These are phyloP conservation scores for Haberlea rhodopensis DNA, from an alignment of 257 asterid genomes.

Conservation along the genomic window DNA sequence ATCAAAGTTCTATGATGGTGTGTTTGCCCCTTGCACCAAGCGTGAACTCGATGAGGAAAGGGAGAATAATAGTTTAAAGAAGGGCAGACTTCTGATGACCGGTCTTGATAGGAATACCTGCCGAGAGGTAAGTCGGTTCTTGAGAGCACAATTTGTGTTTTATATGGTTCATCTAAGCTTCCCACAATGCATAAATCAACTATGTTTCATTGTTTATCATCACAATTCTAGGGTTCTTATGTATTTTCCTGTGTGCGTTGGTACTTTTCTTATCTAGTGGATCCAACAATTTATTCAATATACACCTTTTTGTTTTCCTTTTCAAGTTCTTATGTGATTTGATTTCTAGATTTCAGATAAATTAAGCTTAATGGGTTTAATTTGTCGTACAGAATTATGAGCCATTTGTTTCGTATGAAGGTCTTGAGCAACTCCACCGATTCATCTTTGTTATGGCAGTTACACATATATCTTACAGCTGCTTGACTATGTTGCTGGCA, in stretches of 20 bases:
- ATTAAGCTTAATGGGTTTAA: background rate
- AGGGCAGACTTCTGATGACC: constrained; percentile 58
- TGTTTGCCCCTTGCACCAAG: constrained; percentile 82
- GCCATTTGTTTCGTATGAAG: constrained; percentile 94
- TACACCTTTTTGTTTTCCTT: constrained; percentile 6
- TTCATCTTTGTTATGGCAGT: constrained; percentile 97
- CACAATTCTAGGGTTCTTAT: background rate
- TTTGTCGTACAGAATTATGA: constrained; percentile 61
- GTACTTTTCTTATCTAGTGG: constrained; percentile 2
- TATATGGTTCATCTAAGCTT: constrained; percentile 13
- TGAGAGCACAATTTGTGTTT: background rate
- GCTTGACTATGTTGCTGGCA: constrained; percentile 94
- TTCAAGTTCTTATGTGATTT: constrained; percentile 5
- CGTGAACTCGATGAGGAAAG: constrained; percentile 52
- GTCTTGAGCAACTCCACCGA: constrained; percentile 97
- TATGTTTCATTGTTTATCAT: background rate
- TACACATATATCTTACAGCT: constrained; percentile 89
- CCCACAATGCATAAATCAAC: background rate
- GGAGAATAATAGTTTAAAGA: constrained; percentile 37
- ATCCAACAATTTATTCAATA: background rate
- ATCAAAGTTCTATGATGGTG: constrained; percentile 65
- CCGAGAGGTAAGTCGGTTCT: constrained; percentile 53
- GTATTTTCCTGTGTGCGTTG: no score
- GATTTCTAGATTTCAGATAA: constrained; percentile 11
- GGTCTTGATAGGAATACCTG: constrained; percentile 67